Base-by-base conservation (phyloP, 371 early-diverging fungal genomes). In the Apophysomyces elegans region DNA sequence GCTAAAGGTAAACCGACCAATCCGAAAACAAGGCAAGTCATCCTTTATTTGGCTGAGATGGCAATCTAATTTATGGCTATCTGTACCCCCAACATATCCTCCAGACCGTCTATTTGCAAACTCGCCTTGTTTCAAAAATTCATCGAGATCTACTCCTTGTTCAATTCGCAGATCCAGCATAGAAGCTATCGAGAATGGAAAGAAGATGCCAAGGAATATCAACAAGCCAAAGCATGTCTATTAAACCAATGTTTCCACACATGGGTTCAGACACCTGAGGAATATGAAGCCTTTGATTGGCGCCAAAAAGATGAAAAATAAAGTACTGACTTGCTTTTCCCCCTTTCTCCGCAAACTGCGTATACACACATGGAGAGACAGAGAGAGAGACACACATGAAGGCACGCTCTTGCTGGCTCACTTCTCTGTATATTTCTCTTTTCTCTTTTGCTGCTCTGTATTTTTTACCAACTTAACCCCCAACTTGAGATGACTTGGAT, bases 241-340 rank as follows among this genome's bases (percentile, higher is more conserved):
- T 67, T 88, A 6, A 75, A 78, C 36, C 68, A 78, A 18, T 73
- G 75, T 9, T 87, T 90, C 63, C 66, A 72, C 6, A 68, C 69
- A 26, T 90, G 90, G 90, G 72, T 84, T 11, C 80, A 73, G 46
- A 81, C 81, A 36, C 85, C 89, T 0, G 37, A 54, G 5, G 66
- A 67, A 7, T 78, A 73, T 46, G 71, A 80, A 67, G 59, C 54
- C 9, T 50, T 50, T 21, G 16, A 50, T 21, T 50, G 54, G 21
- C 54, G 54, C 54, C 54, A 50, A 21, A 21, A 50, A 9, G 1
- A 18, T 18, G 21, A 47, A 50, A 50, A 9, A 50, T 43, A 45
- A 45, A 45, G 46, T n/a, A 45, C 0, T 45, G 32, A 26, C 32
- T 26, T 26, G 32, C 2, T 26, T 26, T 0, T 26, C 2, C 26